Percentiles rank a stretch among this genome's conserved stretches.
Conservation (phyloP, 2,329 filamentous ascomycete genomes). For the Trichocomaceae sp. region DNA sequence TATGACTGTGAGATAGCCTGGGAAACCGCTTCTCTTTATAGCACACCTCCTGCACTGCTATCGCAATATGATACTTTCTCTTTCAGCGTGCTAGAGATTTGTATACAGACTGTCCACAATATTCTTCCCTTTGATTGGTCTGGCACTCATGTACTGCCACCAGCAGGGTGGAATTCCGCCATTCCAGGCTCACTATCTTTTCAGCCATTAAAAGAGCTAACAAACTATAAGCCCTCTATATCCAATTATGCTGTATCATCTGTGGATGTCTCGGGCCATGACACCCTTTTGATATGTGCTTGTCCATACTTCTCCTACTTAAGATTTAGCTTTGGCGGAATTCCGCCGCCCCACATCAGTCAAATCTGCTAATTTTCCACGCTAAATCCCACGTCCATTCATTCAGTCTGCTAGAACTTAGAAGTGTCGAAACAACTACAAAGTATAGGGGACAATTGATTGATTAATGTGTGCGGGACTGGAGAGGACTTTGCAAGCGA, state of each 20-base stretch:
- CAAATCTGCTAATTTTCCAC: not conserved
- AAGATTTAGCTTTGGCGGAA: conserved; percentile 7
- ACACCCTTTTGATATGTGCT: not conserved
- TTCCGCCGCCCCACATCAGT: conserved; percentile 4
- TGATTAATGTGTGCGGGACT: too few relatives aligned
- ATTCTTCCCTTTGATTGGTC: not conserved
- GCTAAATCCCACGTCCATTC: not conserved
- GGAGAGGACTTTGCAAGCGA: not conserved
- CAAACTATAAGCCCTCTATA: not conserved
- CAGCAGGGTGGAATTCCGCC: not conserved
- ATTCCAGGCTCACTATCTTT: not conserved
- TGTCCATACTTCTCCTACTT: too few relatives aligned
- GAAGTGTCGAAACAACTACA: not conserved
- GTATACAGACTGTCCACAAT: not conserved
- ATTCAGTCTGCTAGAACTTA: not conserved
- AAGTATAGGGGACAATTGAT: not conserved
- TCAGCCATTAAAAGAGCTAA: not conserved
- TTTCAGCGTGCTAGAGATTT: not conserved
- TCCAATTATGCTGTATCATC: not conserved
- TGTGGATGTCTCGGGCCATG: not conserved
- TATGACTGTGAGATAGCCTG: not conserved
- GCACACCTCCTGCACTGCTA: not conserved
- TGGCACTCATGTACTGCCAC: not conserved
- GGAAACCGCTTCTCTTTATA: not conserved
- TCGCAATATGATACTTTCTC: not conserved